These are phyloP conservation scores for Mucor velutinosus DNA, from an alignment of 371 early-diverging fungal species.

Conservation along the genomic window DNA sequence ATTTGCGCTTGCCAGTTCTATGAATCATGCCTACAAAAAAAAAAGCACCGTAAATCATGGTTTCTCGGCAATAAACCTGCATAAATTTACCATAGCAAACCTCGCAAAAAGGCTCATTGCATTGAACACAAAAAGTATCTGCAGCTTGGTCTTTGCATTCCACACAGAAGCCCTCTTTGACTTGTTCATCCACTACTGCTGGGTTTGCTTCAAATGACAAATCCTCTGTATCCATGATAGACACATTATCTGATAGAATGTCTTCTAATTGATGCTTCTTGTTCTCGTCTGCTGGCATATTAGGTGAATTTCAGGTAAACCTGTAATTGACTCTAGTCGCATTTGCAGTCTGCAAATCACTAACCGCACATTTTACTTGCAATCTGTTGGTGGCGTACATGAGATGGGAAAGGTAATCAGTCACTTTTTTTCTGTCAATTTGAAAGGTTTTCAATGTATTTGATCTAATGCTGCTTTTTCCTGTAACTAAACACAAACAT, in stretches of 20 bases:
- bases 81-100: conserved; percentile 73
- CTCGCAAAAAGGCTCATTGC: conserved; percentile 87
- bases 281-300: conserved; percentile 8
- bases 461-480: background rate
- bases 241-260: conserved; percentile 48
- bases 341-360: too few relatives aligned
- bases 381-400: too few relatives aligned
- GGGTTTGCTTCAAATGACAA: conserved; percentile 25
- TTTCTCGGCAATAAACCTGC: background rate
- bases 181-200: conserved; percentile 32
- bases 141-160: conserved; percentile 89
- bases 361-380: too few relatives aligned
- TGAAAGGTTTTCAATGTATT: too few relatives aligned
- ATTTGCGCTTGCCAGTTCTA: conserved; percentile 80
- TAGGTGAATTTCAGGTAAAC: too few relatives aligned
- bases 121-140: conserved; percentile 69
- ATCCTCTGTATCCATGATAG: conserved; percentile 53
- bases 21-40: conserved; percentile 67
- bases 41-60: too few relatives aligned
- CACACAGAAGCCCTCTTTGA: conserved; percentile 75
- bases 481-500: background rate
- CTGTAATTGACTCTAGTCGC: too few relatives aligned
- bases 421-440: too few relatives aligned
- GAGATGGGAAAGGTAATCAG: too few relatives aligned
- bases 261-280: conserved; percentile 44